Percentiles rank a stretch among this genome's conserved stretches.
phyloP scores from a whole-genome alignment of 2,329 filamentous ascomycete genomes.

The Talaromyces sp. region DNA sequence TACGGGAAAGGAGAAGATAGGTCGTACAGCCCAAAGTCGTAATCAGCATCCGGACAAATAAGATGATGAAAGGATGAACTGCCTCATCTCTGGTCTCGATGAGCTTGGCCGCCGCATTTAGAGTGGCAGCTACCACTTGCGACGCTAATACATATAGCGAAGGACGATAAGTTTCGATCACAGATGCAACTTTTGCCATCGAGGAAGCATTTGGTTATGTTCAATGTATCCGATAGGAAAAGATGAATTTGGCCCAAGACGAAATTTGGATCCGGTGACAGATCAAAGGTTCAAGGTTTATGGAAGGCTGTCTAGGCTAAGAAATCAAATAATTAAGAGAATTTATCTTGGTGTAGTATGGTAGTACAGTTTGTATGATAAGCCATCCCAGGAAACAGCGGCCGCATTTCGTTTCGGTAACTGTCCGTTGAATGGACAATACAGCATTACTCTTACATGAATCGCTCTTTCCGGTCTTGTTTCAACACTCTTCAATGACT shows the following conservation, averaged over 20 bases:
- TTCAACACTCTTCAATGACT: no score
- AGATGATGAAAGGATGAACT: not conserved
- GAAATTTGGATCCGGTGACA: no score
- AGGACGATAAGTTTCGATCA: not conserved
- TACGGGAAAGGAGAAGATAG: not conserved
- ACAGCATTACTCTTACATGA: not conserved
- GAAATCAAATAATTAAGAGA: not conserved
- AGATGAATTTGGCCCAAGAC: no score
- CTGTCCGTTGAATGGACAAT: not conserved
- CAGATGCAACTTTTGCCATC: not conserved
- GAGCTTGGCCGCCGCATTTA: not conserved
- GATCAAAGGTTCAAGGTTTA: no score
- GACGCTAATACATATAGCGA: not conserved
- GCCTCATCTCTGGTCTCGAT: not conserved
- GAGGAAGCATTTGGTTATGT: not conserved
- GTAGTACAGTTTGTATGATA: not conserved
- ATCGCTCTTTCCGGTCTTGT: not conserved
- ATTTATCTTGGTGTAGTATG: not conserved
- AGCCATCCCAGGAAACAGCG: not conserved
- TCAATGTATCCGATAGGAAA: no score
- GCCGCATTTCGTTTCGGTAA: not conserved
- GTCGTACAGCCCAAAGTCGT: not conserved
- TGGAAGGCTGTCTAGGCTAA: no score
- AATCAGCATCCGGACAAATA: not conserved
- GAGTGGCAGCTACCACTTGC: not conserved